Evolutionary conservation across 441 rosid genomes (phyloP).

Genomic region (Gossypium trilobum): DNA sequence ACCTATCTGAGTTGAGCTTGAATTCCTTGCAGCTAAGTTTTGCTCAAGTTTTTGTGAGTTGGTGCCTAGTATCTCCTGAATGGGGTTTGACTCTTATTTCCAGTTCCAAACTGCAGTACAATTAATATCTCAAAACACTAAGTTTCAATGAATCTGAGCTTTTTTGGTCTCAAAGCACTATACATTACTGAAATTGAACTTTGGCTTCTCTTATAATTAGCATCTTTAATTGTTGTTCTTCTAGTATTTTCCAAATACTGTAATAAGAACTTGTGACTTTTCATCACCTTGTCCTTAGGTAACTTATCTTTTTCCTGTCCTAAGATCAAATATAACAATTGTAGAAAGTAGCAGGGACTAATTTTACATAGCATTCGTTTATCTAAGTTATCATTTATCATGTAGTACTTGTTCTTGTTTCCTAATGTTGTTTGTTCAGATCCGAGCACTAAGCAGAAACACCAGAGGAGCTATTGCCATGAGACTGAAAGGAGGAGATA

Average conservation of each 20-base stretch:
- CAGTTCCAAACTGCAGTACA: background rate
- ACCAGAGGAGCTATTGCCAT: constrained; percentile 84
- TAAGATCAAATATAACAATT: background rate
- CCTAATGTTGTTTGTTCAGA: constrained; percentile 35
- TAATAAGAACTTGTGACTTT: background rate
- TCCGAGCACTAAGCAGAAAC: constrained; percentile 76
- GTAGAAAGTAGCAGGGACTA: constrained; percentile 1
- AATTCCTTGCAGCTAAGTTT: background rate
- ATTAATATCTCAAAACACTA: background rate
- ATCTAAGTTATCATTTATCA: background rate
- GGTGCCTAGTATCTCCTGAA: background rate
- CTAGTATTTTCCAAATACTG: background rate
- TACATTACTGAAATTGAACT: background rate
- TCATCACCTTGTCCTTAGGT: background rate
- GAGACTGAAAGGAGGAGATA: constrained; percentile 69
- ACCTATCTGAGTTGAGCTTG: background rate
- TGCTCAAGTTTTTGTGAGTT: background rate
- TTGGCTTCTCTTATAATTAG: background rate
- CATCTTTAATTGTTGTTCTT: background rate
- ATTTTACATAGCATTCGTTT: background rate
- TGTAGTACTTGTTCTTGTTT: constrained; percentile 9
- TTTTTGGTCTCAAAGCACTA: background rate
- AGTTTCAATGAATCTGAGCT: background rate
- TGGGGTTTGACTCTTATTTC: background rate
- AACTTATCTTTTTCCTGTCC: background rate